Conservation (phyloP, 2,329 filamentous ascomycete genomes). For the Myriosclerotinia duriaeana region DNA sequence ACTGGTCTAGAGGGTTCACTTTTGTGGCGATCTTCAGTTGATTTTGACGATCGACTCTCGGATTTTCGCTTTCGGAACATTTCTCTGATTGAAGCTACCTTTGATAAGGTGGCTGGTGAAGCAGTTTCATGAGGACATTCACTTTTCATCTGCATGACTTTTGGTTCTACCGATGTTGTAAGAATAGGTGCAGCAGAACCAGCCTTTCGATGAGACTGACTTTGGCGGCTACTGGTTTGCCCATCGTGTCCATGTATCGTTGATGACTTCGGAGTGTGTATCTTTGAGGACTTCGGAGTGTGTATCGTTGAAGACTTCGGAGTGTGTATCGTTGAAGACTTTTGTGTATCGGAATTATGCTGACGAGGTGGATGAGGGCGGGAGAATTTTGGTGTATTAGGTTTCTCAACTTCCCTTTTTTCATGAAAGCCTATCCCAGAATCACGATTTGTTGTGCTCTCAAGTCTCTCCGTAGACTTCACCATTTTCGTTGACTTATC, state of each 20-base stretch:
- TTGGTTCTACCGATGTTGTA: background rate
- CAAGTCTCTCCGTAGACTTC: background rate
- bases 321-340: background rate
- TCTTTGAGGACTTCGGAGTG: background rate
- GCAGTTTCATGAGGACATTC: background rate
- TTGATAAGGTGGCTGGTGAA: constrained; percentile 16
- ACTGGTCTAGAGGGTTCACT: background rate
- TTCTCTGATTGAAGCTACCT: constrained; percentile 21
- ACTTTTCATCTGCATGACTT: background rate
- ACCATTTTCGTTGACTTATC: background rate
- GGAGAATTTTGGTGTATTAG: background rate
- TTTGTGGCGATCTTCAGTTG: constrained; percentile 7
- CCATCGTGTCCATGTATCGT: background rate
- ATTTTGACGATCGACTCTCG: constrained; percentile 10
- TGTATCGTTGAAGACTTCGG: background rate
- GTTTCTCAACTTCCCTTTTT: constrained; percentile 7
- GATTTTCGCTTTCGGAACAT: constrained; percentile 21
- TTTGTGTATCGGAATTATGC: background rate
- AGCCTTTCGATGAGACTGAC: background rate
- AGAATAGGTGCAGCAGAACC: background rate
- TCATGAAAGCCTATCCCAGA: constrained; percentile 16
- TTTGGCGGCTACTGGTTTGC: background rate
- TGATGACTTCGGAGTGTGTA: background rate
- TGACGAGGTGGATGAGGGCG: constrained; percentile 1
- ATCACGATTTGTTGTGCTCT: constrained; percentile 17